These are phyloP conservation scores for Purshia tridentata DNA, from an alignment of 306 rosid genomes.

Conservation along the genomic window DNA sequence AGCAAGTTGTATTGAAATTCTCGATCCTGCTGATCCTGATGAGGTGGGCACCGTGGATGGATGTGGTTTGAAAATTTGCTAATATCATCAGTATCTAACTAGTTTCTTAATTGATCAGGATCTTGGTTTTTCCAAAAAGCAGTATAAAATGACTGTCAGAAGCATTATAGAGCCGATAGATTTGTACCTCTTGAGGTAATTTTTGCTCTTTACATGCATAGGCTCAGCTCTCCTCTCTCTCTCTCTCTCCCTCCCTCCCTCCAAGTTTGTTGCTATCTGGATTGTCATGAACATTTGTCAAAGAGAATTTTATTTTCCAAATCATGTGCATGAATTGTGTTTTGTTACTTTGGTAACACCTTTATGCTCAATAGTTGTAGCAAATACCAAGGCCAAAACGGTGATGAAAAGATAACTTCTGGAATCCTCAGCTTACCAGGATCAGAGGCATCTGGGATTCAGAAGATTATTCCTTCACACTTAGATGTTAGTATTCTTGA, in stretches of 20 bases:
- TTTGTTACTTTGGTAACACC: constrained; percentile 4
- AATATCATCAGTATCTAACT: constrained; percentile 23
- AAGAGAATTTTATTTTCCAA: constrained; percentile 11
- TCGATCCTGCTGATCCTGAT: constrained; percentile 66
- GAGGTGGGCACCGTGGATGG: constrained; percentile 51
- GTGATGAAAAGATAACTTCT: constrained; percentile 27
- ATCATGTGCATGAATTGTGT: neutral
- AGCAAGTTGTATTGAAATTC: constrained; percentile 73
- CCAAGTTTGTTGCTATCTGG: neutral
- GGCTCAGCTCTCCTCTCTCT: neutral
- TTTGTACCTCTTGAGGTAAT: constrained; percentile 70
- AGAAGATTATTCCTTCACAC: constrained; percentile 54
- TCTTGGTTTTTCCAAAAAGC: constrained; percentile 50
- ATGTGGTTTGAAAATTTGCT: constrained; percentile 28
- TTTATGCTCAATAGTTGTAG: constrained; percentile 33
- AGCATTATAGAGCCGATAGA: constrained; percentile 74
- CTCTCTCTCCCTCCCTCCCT: constrained; percentile 16
- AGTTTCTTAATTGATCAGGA: constrained; percentile 52
- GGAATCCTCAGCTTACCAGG: constrained; percentile 23
- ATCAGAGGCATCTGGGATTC: constrained; percentile 50
- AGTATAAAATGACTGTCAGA: constrained; percentile 65
- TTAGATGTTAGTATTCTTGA: constrained; percentile 41
- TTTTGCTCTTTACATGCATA: constrained; percentile 18
- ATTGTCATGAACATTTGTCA: constrained; percentile 3
- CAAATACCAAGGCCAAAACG: constrained; percentile 30